A percentile compares a stretch with the other conserved stretches of the same genome.
Evolutionary conservation across 805 yeast genomes (phyloP).

Genomic region (Candida methanosorbosa): DNA sequence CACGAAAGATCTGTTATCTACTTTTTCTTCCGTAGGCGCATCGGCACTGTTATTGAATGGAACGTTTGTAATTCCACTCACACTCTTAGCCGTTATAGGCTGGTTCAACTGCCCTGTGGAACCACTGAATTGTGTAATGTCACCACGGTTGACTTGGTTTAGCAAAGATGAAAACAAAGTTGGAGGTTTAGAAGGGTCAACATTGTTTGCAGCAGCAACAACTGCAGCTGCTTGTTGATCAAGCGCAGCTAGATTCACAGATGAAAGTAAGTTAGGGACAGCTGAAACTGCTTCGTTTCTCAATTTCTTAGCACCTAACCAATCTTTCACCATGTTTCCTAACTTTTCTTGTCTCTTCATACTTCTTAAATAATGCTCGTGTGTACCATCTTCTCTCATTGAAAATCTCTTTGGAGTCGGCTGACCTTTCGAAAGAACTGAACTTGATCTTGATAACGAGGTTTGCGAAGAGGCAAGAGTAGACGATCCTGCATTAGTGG

Average conservation of each 20-base stretch:
- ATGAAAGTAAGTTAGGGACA: slow-evolving; percentile 53
- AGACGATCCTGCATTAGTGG: background rate
- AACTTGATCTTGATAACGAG: slow-evolving; percentile 10
- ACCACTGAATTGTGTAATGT: slow-evolving; percentile 21
- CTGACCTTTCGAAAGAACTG: slow-evolving; percentile 5
- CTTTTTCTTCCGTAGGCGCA: slow-evolving; percentile 7
- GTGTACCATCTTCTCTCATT: slow-evolving; percentile 60
- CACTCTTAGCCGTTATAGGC: slow-evolving; percentile 16
- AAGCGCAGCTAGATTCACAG: slow-evolving; percentile 18
- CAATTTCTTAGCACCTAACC: slow-evolving; percentile 64
- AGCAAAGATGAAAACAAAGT: slow-evolving; percentile 63
- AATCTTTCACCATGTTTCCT: slow-evolving; percentile 64
- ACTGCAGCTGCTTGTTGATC: slow-evolving; percentile 20
- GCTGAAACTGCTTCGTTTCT: slow-evolving; percentile 68
- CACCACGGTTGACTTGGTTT: slow-evolving; percentile 40
- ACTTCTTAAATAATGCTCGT: slow-evolving; percentile 70
- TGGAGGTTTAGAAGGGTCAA: slow-evolving; percentile 39
- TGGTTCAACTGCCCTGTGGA: slow-evolving; percentile 9
- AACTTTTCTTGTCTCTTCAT: slow-evolving; percentile 75
- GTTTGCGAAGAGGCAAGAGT: background rate
- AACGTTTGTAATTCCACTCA: slow-evolving; percentile 1
- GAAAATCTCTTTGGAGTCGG: too few relatives aligned
- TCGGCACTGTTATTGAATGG: slow-evolving; percentile 5
- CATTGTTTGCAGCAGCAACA: slow-evolving; percentile 13
- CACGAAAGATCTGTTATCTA: slow-evolving; percentile 52